These are phyloP conservation scores for Ceratocystis alfenasii DNA, from an alignment of 2,329 filamentous ascomycete species.

Conservation along the genomic window DNA sequence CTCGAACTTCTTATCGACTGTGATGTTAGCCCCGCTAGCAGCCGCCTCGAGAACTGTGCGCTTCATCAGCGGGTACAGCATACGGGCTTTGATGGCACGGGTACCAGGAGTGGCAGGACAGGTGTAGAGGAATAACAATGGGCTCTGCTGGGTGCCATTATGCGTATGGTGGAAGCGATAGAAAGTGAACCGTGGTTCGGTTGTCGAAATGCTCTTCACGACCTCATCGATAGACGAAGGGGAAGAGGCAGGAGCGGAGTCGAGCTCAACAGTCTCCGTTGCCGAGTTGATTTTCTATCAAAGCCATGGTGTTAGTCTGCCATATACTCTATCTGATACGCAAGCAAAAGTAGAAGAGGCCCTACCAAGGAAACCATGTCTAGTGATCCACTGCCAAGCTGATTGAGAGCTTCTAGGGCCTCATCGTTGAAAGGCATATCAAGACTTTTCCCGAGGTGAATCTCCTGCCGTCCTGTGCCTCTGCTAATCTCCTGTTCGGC, in stretches of 20 bases:
- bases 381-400: slow-evolving; percentile 41
- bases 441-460: slow-evolving; percentile 46
- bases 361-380: slow-evolving; percentile 53
- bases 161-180: slow-evolving; percentile 54
- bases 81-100: slow-evolving; percentile 67
- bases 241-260: slow-evolving; percentile 36
- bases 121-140: slow-evolving; percentile 71
- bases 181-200: slow-evolving; percentile 66
- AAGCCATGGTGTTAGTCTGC: slow-evolving; percentile 16
- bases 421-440: slow-evolving; percentile 49
- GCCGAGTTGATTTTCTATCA: slow-evolving; percentile 57
- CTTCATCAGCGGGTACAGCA: slow-evolving; percentile 69
- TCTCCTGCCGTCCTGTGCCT: slow-evolving; percentile 50
- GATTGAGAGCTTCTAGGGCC: slow-evolving; percentile 51
- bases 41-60: slow-evolving; percentile 55
- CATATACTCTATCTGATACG: neutral
- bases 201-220: slow-evolving; percentile 45
- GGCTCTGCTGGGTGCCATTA: slow-evolving; percentile 40
- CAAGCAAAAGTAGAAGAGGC: slow-evolving; percentile 25
- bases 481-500: slow-evolving; percentile 63
- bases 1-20: slow-evolving; percentile 58
- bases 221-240: slow-evolving; percentile 48
- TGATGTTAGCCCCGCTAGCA: slow-evolving; percentile 51
- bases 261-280: slow-evolving; percentile 58
- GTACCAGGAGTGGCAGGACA: slow-evolving; percentile 54